Conservation (phyloP, 768 basidiomycete genomes). For the Zangia roseola region DNA sequence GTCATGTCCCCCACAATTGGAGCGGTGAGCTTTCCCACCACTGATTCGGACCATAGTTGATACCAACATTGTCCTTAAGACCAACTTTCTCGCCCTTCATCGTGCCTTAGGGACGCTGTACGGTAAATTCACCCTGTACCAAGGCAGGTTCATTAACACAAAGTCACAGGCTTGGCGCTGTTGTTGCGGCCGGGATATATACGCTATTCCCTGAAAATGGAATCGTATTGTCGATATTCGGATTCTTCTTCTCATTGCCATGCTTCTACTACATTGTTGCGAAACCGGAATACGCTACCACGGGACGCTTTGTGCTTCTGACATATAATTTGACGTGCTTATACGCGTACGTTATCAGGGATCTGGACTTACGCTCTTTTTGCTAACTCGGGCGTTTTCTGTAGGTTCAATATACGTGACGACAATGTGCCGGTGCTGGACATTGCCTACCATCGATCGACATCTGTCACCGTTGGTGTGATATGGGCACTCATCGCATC, state of each 20-base stretch:
- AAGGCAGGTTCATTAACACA: conserved; percentile 6
- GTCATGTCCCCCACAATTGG: conserved; percentile 91
- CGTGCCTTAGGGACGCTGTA: conserved; percentile 86
- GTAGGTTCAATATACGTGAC: conserved; percentile 78
- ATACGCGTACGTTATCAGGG: conserved; percentile 46
- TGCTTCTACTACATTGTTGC: conserved; percentile 91
- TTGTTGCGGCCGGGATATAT: conserved; percentile 71
- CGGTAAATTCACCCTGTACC: conserved; percentile 27
- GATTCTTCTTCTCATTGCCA: conserved; percentile 87
- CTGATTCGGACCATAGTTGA: conserved; percentile 1
- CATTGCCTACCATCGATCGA: conserved; percentile 74
- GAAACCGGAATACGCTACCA: conserved; percentile 71
- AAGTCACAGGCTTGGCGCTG: conserved; percentile 68
- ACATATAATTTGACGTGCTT: conserved; percentile 89
- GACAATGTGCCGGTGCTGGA: conserved; percentile 57
- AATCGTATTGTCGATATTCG: conserved; percentile 72
- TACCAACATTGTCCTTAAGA: conserved; percentile 43
- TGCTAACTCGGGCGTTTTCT: not conserved
- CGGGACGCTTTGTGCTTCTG: conserved; percentile 77
- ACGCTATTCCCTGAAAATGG: conserved; percentile 75
- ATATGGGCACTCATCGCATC: conserved; percentile 89
- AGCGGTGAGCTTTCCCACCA: conserved; percentile 49
- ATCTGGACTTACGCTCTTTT: not conserved
- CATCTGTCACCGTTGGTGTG: conserved; percentile 82
- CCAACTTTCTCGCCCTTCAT: conserved; percentile 81